Evolutionary conservation across 768 basidiomycete genomes (phyloP), one percentile per base, ranked within the genome.

Genomic region (Lactarius sp.): DNA sequence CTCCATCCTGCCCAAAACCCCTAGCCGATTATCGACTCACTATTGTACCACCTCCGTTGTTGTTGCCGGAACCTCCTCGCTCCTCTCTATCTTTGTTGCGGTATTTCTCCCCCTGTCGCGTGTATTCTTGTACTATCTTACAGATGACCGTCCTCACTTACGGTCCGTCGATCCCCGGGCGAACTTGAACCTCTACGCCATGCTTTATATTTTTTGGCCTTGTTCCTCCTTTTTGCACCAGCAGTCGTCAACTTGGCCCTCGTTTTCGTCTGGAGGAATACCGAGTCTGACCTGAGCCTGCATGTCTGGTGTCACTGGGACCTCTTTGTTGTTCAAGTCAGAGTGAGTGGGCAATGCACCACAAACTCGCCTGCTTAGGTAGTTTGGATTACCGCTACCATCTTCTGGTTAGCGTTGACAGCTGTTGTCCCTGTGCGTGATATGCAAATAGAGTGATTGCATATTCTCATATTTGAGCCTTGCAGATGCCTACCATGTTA

Each of bases 261-360:
- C 22, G 75, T 85, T 47, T 77, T 79, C 47, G 56, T 79, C 9
- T 87, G 86, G 86, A 79, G 77, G 66, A 76, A 22, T 70, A 77
- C 12, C 55, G 76, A 1, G 72, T 77, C 71, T 34, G 76, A 76
- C 58, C 63, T 81, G 50, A 74, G 75, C 59, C 68, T 76, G 42
- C 71, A 69, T 27, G 71, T 72, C 50, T 79, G 83, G n/a, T 90
- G 89, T 63, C 73, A 75, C 51, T 77, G 87, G 75, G 85, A 88
- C 65, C 75, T 89, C 49, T 88, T 90, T 69, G 76, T 85, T 47
- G 74, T 85, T 10, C 90, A 88, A 89, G 79, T 82, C 5, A 75
- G 77, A 13, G 69, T 69, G 0, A 74, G 71, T 64, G 52, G 69
- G 61, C 57, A 61, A 62, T 58, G 78, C 71, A 51, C 66, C 52